Percentiles rank a stretch among this genome's conserved stretches.
phyloP scores from a whole-genome alignment of 352 stramenopile genomes.

The Phytopythium aichiense region DNA sequence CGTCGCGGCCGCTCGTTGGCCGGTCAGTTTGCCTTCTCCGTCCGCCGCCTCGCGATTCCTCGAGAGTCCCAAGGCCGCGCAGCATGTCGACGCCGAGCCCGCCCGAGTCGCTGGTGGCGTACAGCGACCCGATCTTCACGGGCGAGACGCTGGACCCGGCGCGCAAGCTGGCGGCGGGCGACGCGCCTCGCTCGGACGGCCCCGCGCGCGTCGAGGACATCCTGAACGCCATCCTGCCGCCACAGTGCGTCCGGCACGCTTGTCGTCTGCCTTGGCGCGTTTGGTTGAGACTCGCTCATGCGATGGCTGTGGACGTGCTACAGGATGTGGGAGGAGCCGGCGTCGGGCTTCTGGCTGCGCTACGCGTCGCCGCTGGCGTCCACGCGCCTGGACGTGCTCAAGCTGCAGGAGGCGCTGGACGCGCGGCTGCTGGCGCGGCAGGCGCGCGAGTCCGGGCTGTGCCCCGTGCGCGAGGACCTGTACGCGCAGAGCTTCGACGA shows the following conservation, averaged over 20 bases:
- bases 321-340: conserved; percentile 80
- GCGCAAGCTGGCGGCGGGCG: conserved; percentile 32
- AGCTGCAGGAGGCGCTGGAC: conserved; percentile 90
- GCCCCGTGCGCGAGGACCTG: conserved; percentile 91
- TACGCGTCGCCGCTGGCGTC: conserved; percentile 87
- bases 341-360: conserved; percentile 87
- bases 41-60: too few species aligned
- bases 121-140: conserved; percentile 89
- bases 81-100: conserved; percentile 55
- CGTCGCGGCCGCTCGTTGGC: too few species aligned
- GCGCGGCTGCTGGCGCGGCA: conserved; percentile 86
- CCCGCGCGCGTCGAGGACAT: conserved; percentile 73
- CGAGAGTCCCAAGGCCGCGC: not conserved
- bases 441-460: conserved; percentile 91
- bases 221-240: conserved; percentile 68
- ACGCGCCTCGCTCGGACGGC: conserved; percentile 27
- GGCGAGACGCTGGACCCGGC: conserved; percentile 63
- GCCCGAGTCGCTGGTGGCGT: conserved; percentile 88
- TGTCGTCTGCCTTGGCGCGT: not conserved
- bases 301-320: not conserved
- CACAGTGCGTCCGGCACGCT: conserved; percentile 35
- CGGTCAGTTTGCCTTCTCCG: too few species aligned
- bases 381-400: conserved; percentile 92
- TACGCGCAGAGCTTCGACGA: conserved; percentile 93
- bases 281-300: conserved; percentile 3